These are phyloP conservation scores for Citrus reticulata DNA, from an alignment of 345 rosid genomes.

Conservation along the genomic window DNA sequence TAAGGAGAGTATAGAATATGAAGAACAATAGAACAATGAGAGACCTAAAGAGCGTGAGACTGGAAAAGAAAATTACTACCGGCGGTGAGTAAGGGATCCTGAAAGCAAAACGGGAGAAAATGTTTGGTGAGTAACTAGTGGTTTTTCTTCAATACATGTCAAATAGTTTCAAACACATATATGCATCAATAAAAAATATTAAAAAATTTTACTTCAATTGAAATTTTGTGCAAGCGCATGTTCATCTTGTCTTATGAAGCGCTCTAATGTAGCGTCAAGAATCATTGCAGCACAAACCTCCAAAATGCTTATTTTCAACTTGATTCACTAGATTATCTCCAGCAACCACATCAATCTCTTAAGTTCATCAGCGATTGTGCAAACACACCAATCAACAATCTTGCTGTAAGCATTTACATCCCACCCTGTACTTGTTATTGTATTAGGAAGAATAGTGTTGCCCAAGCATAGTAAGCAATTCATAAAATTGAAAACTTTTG, in stretches of 20 bases:
- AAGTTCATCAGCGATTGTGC: background rate
- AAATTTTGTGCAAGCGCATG: no score
- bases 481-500: background rate
- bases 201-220: no score
- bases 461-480: background rate
- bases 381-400: background rate
- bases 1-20: background rate
- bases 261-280: no score
- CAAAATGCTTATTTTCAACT: no score
- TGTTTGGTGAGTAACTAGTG: background rate
- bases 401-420: no score
- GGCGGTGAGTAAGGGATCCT: background rate
- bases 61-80: background rate
- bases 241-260: no score
- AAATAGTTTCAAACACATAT: no score
- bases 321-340: background rate
- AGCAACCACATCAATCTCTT: background rate
- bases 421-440: background rate
- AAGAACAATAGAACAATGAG: background rate
- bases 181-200: background rate
- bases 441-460: background rate
- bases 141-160: background rate
- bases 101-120: background rate
- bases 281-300: no score
- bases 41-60: conserved; percentile 7